phyloP scores from a whole-genome alignment of 352 stramenopile genomes.

The Phytophthora megakarya region DNA sequence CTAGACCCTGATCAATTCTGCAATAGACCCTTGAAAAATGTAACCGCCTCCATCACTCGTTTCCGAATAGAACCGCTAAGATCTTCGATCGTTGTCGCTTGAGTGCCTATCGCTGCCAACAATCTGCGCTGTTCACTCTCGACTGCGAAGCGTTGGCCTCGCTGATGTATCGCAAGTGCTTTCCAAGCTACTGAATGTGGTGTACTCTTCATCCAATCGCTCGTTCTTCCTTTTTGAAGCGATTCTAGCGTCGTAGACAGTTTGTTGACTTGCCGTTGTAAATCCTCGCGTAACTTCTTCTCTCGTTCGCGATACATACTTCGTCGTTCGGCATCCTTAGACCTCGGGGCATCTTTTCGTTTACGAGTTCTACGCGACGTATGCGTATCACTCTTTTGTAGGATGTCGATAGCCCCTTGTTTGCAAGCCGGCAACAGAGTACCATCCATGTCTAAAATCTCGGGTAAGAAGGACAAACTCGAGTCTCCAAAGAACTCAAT shows the following conservation, averaged over 20 bases:
- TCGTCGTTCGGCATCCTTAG: conserved; percentile 11
- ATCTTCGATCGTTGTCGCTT: conserved; percentile 8
- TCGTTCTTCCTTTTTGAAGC: conserved; percentile 4
- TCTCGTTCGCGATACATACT: conserved; percentile 31
- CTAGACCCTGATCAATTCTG: too few species aligned
- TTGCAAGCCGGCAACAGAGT: too few species aligned
- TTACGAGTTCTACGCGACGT: neutral
- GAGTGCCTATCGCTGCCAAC: neutral
- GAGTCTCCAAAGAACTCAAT: too few species aligned
- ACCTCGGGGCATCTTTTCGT: neutral
- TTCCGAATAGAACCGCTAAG: conserved; percentile 8
- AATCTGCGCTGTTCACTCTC: conserved; percentile 19
- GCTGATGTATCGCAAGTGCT: conserved; percentile 14
- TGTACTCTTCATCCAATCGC: neutral
- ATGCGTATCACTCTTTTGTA: too few species aligned
- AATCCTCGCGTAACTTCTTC: conserved; percentile 26
- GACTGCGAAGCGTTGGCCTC: conserved; percentile 2
- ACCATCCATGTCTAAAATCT: too few species aligned
- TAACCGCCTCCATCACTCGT: conserved; percentile 2
- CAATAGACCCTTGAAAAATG: too few species aligned
- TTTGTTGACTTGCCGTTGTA: conserved; percentile 15
- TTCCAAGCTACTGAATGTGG: neutral
- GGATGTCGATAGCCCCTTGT: too few species aligned
- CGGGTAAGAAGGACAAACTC: too few species aligned
- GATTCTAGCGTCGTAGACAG: conserved; percentile 19